Percentiles rank a stretch among this genome's conserved stretches.
Conservation (phyloP, 78 protist genomes). For the Cavenderia fasciculata region DNA sequence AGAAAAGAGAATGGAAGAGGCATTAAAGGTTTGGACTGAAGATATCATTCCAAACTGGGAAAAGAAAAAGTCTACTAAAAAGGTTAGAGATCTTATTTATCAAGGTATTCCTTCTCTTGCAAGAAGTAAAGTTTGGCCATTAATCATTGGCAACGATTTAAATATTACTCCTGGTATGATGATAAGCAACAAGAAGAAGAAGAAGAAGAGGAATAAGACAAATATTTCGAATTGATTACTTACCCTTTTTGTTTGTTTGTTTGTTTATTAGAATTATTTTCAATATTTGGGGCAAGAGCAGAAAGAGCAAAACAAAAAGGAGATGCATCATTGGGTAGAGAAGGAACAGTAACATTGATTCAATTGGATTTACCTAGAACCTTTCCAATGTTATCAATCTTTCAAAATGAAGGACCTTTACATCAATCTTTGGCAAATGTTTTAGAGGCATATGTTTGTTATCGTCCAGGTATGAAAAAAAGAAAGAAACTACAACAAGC, state of each 20-base stretch:
- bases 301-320: slow-evolving; percentile 79
- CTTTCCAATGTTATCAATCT: slow-evolving; percentile 81
- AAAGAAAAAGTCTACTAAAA: slow-evolving; percentile 46
- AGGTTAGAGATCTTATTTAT: slow-evolving; percentile 40
- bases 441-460: slow-evolving; percentile 87
- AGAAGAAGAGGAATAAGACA: too few species aligned
- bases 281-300: slow-evolving; percentile 79
- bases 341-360: slow-evolving; percentile 74
- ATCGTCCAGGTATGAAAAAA: slow-evolving; percentile 91
- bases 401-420: slow-evolving; percentile 84
- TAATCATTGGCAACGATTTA: slow-evolving; percentile 84
- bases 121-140: slow-evolving; percentile 83
- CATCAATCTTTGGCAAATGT: slow-evolving; percentile 79
- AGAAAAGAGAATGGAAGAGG: slow-evolving; percentile 63
- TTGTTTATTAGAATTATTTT: slow-evolving; percentile 69
- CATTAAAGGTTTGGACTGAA: slow-evolving; percentile 53
- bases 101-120: slow-evolving; percentile 86
- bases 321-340: slow-evolving; percentile 51
- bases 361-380: slow-evolving; percentile 83
- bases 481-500: slow-evolving; percentile 41
- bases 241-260: neutral
- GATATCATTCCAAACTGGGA: slow-evolving; percentile 66
- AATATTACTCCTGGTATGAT: slow-evolving; percentile 72
- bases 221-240: too few species aligned
- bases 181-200: too few species aligned